Conservation (phyloP, 2,329 filamentous ascomycete species). For the Graphilbum fragrans region DNA sequence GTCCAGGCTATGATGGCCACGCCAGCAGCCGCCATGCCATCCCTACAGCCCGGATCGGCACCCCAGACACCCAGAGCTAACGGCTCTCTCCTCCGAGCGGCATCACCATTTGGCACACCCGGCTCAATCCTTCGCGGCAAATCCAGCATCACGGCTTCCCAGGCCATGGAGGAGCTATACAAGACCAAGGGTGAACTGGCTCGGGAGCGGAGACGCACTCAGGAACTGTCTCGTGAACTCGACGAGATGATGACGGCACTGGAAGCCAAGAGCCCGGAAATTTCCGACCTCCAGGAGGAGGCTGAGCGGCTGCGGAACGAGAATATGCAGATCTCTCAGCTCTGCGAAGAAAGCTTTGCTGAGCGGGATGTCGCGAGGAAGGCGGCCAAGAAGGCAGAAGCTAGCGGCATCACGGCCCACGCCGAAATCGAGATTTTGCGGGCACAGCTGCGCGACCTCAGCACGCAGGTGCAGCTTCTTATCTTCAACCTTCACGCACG, state of each 20-base stretch:
- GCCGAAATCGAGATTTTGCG: slow-evolving; percentile 68
- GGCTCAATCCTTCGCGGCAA: slow-evolving; percentile 41
- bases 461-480: slow-evolving; percentile 80
- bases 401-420: slow-evolving; percentile 50
- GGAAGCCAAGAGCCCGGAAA: slow-evolving; percentile 76
- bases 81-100: slow-evolving; percentile 37
- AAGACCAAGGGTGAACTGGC: slow-evolving; percentile 61
- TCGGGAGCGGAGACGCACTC: slow-evolving; percentile 60
- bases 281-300: slow-evolving; percentile 74
- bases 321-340: slow-evolving; percentile 70
- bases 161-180: slow-evolving; percentile 52
- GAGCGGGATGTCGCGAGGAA: slow-evolving; percentile 71
- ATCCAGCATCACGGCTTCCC: slow-evolving; percentile 44
- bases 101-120: slow-evolving; percentile 51
- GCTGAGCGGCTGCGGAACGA: slow-evolving; percentile 70
- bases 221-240: slow-evolving; percentile 62
- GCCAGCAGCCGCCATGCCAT: slow-evolving; percentile 10
- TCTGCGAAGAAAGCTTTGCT: slow-evolving; percentile 70
- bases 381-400: slow-evolving; percentile 65
- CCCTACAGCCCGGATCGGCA: slow-evolving; percentile 28
- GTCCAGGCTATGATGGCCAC: slow-evolving; percentile 30
- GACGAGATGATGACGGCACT: slow-evolving; percentile 79
- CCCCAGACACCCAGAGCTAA: slow-evolving; percentile 52
- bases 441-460: slow-evolving; percentile 79
- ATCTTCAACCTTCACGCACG: slow-evolving; percentile 75